phyloP scores from a whole-genome alignment of 1,284 basidiomycete species.

The Rhodotorula sp. region DNA sequence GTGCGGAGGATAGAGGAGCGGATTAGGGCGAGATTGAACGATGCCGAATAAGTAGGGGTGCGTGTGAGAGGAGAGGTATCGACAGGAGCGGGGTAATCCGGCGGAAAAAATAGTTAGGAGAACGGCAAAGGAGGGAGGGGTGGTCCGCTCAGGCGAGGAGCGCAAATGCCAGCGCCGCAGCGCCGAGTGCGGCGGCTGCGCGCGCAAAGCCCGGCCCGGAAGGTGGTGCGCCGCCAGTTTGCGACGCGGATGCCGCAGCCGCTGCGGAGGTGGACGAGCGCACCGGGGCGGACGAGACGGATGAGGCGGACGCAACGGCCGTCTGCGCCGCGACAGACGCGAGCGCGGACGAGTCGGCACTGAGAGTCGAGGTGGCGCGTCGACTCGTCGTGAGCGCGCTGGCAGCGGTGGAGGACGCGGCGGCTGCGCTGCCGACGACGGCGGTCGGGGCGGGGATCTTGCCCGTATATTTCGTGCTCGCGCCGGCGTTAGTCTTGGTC shows the following conservation, averaged over 20 bases:
- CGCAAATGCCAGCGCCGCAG: background rate
- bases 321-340: background rate
- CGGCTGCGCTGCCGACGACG: constrained; percentile 7
- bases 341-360: background rate
- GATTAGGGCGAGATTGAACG: no score
- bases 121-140: background rate
- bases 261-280: background rate
- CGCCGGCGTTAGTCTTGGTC: constrained; percentile 23
- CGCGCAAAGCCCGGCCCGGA: background rate
- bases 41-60: background rate
- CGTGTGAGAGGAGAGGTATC: background rate
- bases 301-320: background rate
- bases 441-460: constrained; percentile 28
- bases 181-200: background rate
- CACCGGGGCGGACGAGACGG: background rate
- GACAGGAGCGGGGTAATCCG: background rate
- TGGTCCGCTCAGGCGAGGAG: background rate
- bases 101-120: background rate
- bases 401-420: background rate
- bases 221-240: background rate
- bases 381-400: background rate
- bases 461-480: constrained; percentile 10
- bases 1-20: background rate
- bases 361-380: background rate
- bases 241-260: background rate